Percentiles rank a stretch among this genome's conserved stretches.
Conservation (phyloP, 495 filamentous ascomycete species). For the Penicillium steckii region DNA sequence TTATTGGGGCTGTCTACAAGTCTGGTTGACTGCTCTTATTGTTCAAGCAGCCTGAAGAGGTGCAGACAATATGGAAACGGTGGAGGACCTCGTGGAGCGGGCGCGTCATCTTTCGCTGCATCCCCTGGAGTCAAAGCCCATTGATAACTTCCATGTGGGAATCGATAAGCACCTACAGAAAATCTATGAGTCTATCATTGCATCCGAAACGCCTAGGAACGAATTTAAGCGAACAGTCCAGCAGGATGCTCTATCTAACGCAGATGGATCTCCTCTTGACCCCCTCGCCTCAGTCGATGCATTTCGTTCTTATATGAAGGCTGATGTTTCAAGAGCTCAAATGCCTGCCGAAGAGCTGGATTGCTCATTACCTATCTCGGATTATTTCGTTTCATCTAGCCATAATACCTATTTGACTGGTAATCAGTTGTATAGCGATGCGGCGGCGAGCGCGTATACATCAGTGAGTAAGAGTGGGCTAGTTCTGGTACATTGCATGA, state of each 20-base stretch:
- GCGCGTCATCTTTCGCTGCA: conserved; percentile 20
- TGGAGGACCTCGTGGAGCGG: conserved; percentile 19
- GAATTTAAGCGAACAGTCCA: conserved; percentile 30
- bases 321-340: conserved; percentile 46
- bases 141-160: conserved; percentile 26
- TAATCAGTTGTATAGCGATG: conserved; percentile 84
- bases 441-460: conserved; percentile 78
- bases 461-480: too few species aligned
- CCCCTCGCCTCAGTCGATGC: conserved; percentile 40
- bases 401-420: conserved; percentile 96
- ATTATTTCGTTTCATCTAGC: conserved; percentile 88
- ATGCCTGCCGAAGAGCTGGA: conserved; percentile 42
- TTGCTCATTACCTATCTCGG: conserved; percentile 66
- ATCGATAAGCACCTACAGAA: conserved; percentile 30
- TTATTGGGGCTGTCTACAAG: neutral
- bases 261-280: conserved; percentile 3
- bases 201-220: conserved; percentile 4
- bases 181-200: conserved; percentile 30
- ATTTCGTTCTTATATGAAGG: conserved; percentile 63
- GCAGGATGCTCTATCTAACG: conserved; percentile 11
- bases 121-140: conserved; percentile 4
- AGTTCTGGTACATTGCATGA: neutral
- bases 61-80: neutral
- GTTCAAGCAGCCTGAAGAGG: too few species aligned
- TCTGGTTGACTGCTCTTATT: too few species aligned